These are phyloP conservation scores for Pseudopediastrum boryanum DNA, from an alignment of 139 green algal species.

Conservation along the genomic window DNA sequence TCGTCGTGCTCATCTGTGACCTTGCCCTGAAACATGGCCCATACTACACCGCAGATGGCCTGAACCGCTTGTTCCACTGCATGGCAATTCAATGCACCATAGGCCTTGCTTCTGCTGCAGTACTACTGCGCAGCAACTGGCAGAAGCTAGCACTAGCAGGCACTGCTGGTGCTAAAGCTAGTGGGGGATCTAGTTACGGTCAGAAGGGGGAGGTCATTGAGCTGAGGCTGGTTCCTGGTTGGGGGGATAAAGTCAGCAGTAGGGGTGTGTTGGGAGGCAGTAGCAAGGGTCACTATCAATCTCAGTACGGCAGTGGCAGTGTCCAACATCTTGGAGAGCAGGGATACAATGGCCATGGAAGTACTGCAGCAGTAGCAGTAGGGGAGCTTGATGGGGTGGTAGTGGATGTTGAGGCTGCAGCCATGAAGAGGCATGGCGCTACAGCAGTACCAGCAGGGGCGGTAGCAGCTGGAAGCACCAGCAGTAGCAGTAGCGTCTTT, in stretches of 20 bases:
- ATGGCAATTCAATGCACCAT: conserved; percentile 6
- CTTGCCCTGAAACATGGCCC: conserved; percentile 49
- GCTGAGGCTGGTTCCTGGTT: too few relatives aligned
- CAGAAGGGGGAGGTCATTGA: too few relatives aligned
- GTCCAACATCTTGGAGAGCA: too few relatives aligned
- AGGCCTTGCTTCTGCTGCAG: conserved; percentile 21
- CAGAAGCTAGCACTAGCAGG: conserved; percentile 22
- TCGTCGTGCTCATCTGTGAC: conserved; percentile 54
- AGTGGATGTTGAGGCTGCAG: background rate
- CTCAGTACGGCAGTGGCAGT: too few relatives aligned
- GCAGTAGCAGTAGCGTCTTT: conserved; percentile 4
- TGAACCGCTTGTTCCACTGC: conserved; percentile 39
- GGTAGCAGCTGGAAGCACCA: background rate
- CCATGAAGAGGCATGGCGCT: background rate
- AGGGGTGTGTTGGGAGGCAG: too few relatives aligned
- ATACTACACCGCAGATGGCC: conserved; percentile 43
- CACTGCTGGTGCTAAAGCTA: too few relatives aligned
- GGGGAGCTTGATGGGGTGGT: background rate
- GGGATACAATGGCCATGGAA: too few relatives aligned
- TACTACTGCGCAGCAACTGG: conserved; percentile 40
- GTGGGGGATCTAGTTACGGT: too few relatives aligned
- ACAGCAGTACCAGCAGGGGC: background rate
- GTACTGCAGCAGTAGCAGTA: conserved; percentile 3
- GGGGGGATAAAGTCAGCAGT: too few relatives aligned
- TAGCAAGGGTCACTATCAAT: too few relatives aligned